These are phyloP conservation scores for Acanthamoeba healyi DNA, from an alignment of 208 protist genomes.

Conservation along the genomic window DNA sequence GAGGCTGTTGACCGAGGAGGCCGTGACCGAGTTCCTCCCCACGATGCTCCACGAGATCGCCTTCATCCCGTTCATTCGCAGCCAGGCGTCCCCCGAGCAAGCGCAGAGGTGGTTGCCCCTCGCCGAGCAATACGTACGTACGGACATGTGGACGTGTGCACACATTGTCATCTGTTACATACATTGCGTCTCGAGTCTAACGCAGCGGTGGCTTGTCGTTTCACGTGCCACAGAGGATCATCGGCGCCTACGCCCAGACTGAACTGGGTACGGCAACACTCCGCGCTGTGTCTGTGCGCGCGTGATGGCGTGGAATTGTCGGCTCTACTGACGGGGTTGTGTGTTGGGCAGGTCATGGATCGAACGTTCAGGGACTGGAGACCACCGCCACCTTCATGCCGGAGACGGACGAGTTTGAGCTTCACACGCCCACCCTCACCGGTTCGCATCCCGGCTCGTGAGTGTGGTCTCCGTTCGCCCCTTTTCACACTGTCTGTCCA, in stretches of 20 bases:
- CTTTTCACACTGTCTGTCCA: neutral
- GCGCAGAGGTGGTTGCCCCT: constrained; percentile 50
- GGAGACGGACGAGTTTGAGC: constrained; percentile 83
- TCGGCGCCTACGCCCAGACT: constrained; percentile 74
- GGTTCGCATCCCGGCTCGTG: neutral
- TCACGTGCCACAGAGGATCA: constrained; percentile 60
- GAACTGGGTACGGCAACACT: constrained; percentile 36
- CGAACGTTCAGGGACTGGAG: constrained; percentile 85
- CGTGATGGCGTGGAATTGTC: neutral
- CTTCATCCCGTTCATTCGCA: constrained; percentile 70
- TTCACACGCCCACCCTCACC: constrained; percentile 84
- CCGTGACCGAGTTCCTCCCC: constrained; percentile 31
- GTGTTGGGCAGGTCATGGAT: constrained; percentile 40
- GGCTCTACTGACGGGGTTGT: neutral
- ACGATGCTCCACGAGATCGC: constrained; percentile 65
- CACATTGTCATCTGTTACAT: too few relatives aligned
- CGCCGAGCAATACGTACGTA: constrained; percentile 71
- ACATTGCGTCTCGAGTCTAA: too few relatives aligned
- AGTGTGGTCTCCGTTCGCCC: too few relatives aligned
- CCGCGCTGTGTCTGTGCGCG: neutral
- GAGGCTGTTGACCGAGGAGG: constrained; percentile 26
- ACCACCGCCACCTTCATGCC: constrained; percentile 86
- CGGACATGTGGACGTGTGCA: too few relatives aligned
- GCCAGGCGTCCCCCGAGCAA: constrained; percentile 68
- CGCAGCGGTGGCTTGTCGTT: neutral